A percentile compares a stretch with the other conserved stretches of the same genome.
Conservation (phyloP, 768 basidiomycete genomes). For the Suillus hirtellus region DNA sequence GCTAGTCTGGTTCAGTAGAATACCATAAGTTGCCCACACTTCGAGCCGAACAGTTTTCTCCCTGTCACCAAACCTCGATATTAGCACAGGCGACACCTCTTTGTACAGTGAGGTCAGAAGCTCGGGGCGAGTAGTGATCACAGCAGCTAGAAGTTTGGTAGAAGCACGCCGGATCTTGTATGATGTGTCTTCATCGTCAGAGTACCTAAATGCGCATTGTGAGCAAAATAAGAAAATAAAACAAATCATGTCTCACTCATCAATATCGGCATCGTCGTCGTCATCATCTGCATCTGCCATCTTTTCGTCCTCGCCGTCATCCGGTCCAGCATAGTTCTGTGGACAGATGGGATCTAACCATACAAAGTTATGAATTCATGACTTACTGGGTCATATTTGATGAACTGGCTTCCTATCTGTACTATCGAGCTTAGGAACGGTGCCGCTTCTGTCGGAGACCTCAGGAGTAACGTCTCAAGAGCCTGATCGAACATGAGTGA, state of each 20-base stretch:
- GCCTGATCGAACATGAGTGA: constrained; percentile 48
- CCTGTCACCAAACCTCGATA: constrained; percentile 90
- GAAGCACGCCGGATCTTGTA: constrained; percentile 96
- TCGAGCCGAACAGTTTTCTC: constrained; percentile 95
- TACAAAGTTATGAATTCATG: background rate
- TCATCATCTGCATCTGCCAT: constrained; percentile 60
- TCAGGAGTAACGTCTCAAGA: constrained; percentile 79
- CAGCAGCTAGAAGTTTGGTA: constrained; percentile 82
- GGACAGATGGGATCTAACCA: constrained; percentile 12
- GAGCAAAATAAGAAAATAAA: background rate
- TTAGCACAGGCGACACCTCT: constrained; percentile 83
- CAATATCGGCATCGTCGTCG: constrained; percentile 76
- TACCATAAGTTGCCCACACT: constrained; percentile 84
- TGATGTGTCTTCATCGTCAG: constrained; percentile 97
- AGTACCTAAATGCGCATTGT: constrained; percentile 58
- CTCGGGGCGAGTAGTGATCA: constrained; percentile 91
- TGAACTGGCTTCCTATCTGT: constrained; percentile 69
- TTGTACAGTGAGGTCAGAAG: constrained; percentile 77
- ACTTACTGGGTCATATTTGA: constrained; percentile 90
- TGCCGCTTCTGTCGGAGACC: constrained; percentile 81
- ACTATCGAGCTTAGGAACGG: constrained; percentile 70
- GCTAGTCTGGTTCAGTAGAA: constrained; percentile 80
- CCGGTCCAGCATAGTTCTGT: constrained; percentile 75
- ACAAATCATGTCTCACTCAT: constrained; percentile 54
- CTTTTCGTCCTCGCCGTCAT: constrained; percentile 64